phyloP scores from a whole-genome alignment of 306 rosid species.

The Acacia melanoxylon region DNA sequence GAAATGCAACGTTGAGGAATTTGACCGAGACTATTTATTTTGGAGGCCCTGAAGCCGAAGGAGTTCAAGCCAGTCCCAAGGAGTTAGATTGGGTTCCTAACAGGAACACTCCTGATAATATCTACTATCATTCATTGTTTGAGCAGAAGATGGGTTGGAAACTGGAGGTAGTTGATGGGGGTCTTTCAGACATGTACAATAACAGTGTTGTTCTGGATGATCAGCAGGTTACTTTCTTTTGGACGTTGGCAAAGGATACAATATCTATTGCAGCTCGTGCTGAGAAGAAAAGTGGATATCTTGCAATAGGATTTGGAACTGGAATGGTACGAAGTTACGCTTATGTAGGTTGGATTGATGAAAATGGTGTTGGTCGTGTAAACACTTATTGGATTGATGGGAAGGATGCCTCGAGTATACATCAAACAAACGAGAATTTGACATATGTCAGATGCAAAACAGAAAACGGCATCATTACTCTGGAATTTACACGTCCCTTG shows the following conservation, averaged over 20 bases:
- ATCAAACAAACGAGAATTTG: conserved; percentile 67
- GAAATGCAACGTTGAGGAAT: conserved; percentile 84
- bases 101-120: conserved; percentile 77
- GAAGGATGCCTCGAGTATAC: conserved; percentile 63
- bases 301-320: conserved; percentile 85
- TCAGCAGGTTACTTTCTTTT: conserved; percentile 88
- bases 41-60: conserved; percentile 80
- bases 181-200: conserved; percentile 88
- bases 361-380: conserved; percentile 64
- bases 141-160: conserved; percentile 91
- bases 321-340: conserved; percentile 75
- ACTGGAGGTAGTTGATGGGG: conserved; percentile 94
- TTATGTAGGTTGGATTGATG: conserved; percentile 90
- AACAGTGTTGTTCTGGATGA: conserved; percentile 90
- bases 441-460: conserved; percentile 79
- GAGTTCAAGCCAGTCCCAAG: conserved; percentile 83
- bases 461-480: conserved; percentile 77
- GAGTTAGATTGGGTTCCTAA: conserved; percentile 80
- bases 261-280: conserved; percentile 84
- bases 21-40: conserved; percentile 73
- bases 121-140: conserved; percentile 75
- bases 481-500: conserved; percentile 87
- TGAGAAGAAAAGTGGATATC: conserved; percentile 94
- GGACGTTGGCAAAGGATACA: conserved; percentile 72
- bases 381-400: conserved; percentile 87